Evolutionary conservation across 768 basidiomycete species (phyloP), one percentile per base, ranked within the genome.

Genomic region (Amanita polypyramis): DNA sequence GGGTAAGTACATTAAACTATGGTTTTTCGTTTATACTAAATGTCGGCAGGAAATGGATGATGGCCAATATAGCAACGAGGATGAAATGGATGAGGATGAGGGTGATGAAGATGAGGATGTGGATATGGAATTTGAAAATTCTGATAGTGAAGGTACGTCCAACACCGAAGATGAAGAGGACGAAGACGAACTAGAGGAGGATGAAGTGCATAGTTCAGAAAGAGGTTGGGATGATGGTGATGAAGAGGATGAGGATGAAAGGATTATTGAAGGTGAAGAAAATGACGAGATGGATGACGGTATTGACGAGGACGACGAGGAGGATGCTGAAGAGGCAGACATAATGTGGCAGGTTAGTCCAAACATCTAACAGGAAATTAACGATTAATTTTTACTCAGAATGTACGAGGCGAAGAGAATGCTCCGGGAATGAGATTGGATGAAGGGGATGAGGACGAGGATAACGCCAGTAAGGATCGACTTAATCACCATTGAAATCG

Each of bases 101-200:
- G 88, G 77, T 2, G 84, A 80, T 12, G 82, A 82, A 14, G 88
- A 85, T 2, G 85, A 81, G 49, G 90, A 92, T 46, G 83, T 86
- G 34, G 89, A 89, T 37, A 87, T 87, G 80, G 91, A 92, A 40
- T 87, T 83, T 4, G 90, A 89, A 15, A 86, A 83, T 50, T 82
- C 83, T 0, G 85, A 82, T 20, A 89, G 85, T 52, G 87, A 86
- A 51, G 85, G 82, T 43, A 88, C 86, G 1, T 88, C 85, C 0
- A 76, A 78, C 40, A 82, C 80, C 0, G 86, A 80, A 17, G 85
- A 85, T 23, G 80, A 78, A 23, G 78, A 67, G 5, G 82, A 76
- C 2, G 80, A 76, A 27, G 83, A 77, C 37, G 84, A 77, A 15
- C 63, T 80, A 1, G 80, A 77, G 23, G 82, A 80, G n/a, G 81